Conservation (phyloP, 331 rosid species). For the Cydonia oblonga region DNA sequence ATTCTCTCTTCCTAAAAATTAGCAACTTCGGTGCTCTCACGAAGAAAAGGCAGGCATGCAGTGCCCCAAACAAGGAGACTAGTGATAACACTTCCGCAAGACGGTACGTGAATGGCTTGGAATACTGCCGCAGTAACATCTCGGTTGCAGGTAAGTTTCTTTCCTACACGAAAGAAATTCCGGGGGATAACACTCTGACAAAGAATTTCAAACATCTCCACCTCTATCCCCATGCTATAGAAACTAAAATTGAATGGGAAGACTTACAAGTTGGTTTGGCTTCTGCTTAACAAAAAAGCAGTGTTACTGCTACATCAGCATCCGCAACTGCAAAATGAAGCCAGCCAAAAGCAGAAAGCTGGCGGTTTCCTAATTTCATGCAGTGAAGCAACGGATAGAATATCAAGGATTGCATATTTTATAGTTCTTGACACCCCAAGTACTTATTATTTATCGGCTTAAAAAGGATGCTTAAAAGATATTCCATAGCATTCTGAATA, state of each 20-base stretch:
- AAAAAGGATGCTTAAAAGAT: neutral
- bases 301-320: neutral
- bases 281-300: neutral
- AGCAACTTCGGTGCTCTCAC: neutral
- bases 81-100: neutral
- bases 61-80: neutral
- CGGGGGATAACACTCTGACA: too few species aligned
- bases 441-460: neutral
- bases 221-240: neutral
- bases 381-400: neutral
- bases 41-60: neutral
- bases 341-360: neutral
- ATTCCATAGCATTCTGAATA: neutral
- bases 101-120: too few species aligned
- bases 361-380: neutral
- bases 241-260: neutral
- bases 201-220: neutral
- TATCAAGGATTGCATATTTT: neutral
- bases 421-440: neutral
- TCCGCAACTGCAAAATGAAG: neutral
- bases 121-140: too few species aligned
- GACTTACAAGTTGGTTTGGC: neutral
- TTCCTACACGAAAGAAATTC: too few species aligned
- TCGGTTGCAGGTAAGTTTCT: neutral
- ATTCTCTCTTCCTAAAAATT: neutral